These are phyloP conservation scores for Chlorophyllum brunneum DNA, from an alignment of 768 basidiomycete genomes.

Conservation along the genomic window DNA sequence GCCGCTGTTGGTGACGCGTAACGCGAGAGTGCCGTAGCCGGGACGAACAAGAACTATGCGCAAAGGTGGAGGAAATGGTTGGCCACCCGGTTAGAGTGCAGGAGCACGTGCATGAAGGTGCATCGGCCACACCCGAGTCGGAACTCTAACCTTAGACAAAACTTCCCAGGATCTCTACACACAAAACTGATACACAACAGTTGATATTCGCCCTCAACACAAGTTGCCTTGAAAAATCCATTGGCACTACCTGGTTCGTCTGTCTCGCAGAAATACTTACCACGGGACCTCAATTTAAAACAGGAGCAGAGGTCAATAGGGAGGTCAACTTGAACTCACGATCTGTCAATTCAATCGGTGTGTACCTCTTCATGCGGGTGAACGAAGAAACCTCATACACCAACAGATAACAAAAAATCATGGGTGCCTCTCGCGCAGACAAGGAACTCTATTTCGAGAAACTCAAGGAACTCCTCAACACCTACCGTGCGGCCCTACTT, in stretches of 20 bases:
- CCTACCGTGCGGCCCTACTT: conserved; percentile 67
- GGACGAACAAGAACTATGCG: not conserved
- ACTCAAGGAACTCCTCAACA: conserved; percentile 87
- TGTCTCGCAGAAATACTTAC: not conserved
- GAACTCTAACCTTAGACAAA: conserved; percentile 30
- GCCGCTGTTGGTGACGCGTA: not conserved
- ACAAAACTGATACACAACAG: conserved; percentile 24
- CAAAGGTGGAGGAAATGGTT: conserved; percentile 1
- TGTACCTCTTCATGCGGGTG: conserved; percentile 1
- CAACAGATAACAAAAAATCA: conserved; percentile 42
- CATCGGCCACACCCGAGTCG: conserved; percentile 20
- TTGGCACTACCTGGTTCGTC: conserved; percentile 75
- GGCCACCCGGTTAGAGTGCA: conserved; percentile 9
- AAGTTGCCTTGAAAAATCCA: conserved; percentile 91
- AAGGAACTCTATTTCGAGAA: conserved; percentile 91
- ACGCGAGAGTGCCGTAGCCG: not conserved
- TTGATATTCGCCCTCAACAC: conserved; percentile 24
- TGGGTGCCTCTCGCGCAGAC: conserved; percentile 90
- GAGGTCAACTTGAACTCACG: conserved; percentile 60
- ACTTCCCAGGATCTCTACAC: conserved; percentile 35
- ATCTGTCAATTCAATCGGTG: conserved; percentile 22
- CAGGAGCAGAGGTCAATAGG: conserved; percentile 82
- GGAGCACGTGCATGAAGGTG: not conserved
- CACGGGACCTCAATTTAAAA: not conserved
- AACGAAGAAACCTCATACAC: conserved; percentile 8